Base-by-base conservation (phyloP, 805 yeast species). In the Cyberlindnera nakhonratchasimensis region DNA sequence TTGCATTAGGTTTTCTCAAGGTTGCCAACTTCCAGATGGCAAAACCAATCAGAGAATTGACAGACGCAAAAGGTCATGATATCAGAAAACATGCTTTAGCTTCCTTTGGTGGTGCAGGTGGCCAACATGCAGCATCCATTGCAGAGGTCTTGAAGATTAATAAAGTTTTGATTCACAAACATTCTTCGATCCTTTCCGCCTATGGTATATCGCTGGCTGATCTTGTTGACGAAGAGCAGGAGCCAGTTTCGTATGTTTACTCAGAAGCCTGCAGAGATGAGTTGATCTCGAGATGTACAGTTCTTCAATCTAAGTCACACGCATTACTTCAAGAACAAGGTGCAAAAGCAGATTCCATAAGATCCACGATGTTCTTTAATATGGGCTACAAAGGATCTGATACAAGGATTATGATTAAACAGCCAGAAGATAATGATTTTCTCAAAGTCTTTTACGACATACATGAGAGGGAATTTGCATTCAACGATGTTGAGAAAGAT, bases 91-190 rank as follows among this genome's bases (percentile, higher is more conserved):
- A 72, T 50, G 64, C 63, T 21, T 55, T 72, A 42, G 74, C 72
- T 5, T 65, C 73, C 3, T 72, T 72, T 52, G 77, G 77, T 42
- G 77, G 76, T 42, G 73, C 75, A 35, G 77, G 76, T 46, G 74
- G 74, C 23, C 77, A 72, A 53, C 69, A 69, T 51, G 67, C 72
- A 24, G 61, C 62, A n/a, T 62, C 71, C 3, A 61, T 72, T 38
- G 74, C 75, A 7, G 59, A 60, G 47, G 63, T 61, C 12, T 62
- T 72, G 57, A 63, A 65, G 41, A 70, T 72, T 45, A 57, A 58
- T 19, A 61, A 62, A 38, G 75, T 70, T 17, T 49, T 69, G 6
- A 68, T 71, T 36, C 77, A 71, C 53, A 70, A 64, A 43, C 69
- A 72, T 52, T 71, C 76, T 9, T 70, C 75, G 3, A 63, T 72